Conservation (phyloP, 2,329 filamentous ascomycete species). For the Aspergillus melleus region DNA sequence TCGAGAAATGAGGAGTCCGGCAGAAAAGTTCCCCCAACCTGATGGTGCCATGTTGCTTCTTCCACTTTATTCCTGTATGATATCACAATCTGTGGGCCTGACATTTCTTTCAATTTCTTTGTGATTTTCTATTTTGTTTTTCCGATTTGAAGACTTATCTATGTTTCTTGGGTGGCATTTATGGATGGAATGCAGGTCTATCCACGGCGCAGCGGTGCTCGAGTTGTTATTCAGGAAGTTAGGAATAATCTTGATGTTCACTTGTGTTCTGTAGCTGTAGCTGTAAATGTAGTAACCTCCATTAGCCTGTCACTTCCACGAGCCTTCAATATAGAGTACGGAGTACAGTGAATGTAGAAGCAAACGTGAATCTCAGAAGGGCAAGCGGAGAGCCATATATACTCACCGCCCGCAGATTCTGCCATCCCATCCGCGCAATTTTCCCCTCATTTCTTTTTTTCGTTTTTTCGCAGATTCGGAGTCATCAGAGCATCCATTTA, state of each 20-base stretch:
- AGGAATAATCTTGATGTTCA: constrained; percentile 22
- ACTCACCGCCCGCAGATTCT: constrained; percentile 6
- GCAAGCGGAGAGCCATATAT: not conserved
- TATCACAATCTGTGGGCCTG: constrained; percentile 40
- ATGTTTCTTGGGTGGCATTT: constrained; percentile 35
- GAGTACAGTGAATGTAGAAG: too few species aligned
- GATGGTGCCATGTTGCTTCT: constrained; percentile 19
- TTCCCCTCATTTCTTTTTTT: not conserved
- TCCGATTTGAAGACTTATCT: constrained; percentile 17
- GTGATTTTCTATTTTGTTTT: constrained; percentile 30
- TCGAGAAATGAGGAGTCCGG: constrained; percentile 12
- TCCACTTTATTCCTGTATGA: constrained; percentile 40
- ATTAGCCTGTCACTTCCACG: too few species aligned
- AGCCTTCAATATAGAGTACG: too few species aligned
- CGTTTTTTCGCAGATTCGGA: not conserved
- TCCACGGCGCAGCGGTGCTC: constrained; percentile 34
- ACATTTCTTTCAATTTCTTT: constrained; percentile 27
- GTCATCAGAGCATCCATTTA: constrained; percentile 14
- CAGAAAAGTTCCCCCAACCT: constrained; percentile 18
- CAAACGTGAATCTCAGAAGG: not conserved
- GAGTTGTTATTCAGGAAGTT: constrained; percentile 25
- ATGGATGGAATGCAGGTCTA: constrained; percentile 26
- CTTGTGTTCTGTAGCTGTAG: too few species aligned
- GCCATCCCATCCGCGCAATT: constrained; percentile 4
- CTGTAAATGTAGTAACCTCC: too few species aligned